These are phyloP conservation scores for Trametes hirsuta DNA, from an alignment of 1,284 basidiomycete species.

Conservation along the genomic window DNA sequence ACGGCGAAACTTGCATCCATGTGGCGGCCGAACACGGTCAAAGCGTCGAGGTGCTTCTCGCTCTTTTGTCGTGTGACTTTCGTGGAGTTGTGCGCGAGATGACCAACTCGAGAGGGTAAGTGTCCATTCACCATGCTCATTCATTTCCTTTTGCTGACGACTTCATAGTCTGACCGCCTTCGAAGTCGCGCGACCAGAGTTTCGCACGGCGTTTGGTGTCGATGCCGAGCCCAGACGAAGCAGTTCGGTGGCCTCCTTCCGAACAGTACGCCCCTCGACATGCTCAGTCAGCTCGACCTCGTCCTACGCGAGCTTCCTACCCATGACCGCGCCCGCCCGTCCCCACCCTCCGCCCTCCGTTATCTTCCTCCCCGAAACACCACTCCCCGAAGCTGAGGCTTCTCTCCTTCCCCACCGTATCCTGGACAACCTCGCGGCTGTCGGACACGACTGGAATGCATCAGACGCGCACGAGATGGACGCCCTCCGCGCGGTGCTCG, in stretches of 20 bases:
- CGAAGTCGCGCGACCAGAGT: slow-evolving; percentile 67
- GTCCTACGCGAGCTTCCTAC: slow-evolving; percentile 24
- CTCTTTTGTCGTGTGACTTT: slow-evolving; percentile 65
- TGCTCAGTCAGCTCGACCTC: slow-evolving; percentile 37
- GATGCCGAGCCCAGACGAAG: slow-evolving; percentile 50
- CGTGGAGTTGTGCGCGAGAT: slow-evolving; percentile 56
- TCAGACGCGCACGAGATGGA: slow-evolving; percentile 38
- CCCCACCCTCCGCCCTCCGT: slow-evolving; percentile 4
- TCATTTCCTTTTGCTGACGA: not conserved
- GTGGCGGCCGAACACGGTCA: slow-evolving; percentile 91
- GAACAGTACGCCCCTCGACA: slow-evolving; percentile 60
- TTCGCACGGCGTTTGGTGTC: slow-evolving; percentile 57
- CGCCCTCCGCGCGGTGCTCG: slow-evolving; percentile 48
- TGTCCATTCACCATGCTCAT: slow-evolving; percentile 11
- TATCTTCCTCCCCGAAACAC: slow-evolving; percentile 1
- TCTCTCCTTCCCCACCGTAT: slow-evolving; percentile 50
- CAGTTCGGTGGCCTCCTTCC: slow-evolving; percentile 55
- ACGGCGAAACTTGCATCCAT: slow-evolving; percentile 93
- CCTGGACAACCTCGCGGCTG: slow-evolving; percentile 54
- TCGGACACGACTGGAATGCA: slow-evolving; percentile 39
- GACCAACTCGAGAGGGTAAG: slow-evolving; percentile 70
- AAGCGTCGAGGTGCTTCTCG: slow-evolving; percentile 59
- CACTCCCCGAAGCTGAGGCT: slow-evolving; percentile 43
- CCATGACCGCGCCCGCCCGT: not conserved
- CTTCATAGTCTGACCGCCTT: slow-evolving; percentile 60